Evolutionary conservation across 257 asterid species (phyloP).

Genomic region (Solanum chiquidenum): DNA sequence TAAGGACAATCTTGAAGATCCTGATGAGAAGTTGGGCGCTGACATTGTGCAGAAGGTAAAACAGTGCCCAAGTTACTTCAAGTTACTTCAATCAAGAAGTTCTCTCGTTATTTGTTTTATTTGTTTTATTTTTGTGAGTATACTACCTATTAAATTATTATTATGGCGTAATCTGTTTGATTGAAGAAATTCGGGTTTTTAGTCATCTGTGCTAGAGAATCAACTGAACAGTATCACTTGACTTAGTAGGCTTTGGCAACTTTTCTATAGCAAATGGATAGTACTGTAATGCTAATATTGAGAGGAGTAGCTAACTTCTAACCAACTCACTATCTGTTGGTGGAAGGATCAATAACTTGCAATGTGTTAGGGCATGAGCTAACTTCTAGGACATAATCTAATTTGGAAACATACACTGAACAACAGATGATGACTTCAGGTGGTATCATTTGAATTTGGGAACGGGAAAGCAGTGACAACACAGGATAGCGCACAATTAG

Average conservation of each 20-base stretch:
- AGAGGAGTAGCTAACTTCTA: neutral
- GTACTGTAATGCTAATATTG: neutral
- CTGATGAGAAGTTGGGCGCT: slow-evolving; percentile 5
- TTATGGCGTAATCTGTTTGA: neutral
- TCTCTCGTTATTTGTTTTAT: neutral
- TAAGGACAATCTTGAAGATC: slow-evolving; percentile 42
- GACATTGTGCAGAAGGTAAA: slow-evolving; percentile 25
- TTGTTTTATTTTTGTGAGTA: neutral
- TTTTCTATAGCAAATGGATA: neutral
- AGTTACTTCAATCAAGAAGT: neutral
- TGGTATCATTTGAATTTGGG: neutral
- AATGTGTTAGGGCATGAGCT: neutral
- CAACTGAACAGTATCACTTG: neutral
- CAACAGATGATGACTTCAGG: neutral
- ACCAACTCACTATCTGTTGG: neutral
- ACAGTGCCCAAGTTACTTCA: neutral
- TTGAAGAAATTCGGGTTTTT: neutral
- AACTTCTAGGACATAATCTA: neutral
- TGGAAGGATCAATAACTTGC: neutral
- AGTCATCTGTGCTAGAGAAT: neutral
- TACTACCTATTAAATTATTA: neutral
- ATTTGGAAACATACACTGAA: neutral
- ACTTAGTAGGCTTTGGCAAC: neutral
- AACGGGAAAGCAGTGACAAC: neutral
- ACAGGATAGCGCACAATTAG: neutral